Percentiles rank a stretch among this genome's conserved stretches.
phyloP scores from a whole-genome alignment of 106 monocot genomes.

The Dendrobium chrysotoxum region DNA sequence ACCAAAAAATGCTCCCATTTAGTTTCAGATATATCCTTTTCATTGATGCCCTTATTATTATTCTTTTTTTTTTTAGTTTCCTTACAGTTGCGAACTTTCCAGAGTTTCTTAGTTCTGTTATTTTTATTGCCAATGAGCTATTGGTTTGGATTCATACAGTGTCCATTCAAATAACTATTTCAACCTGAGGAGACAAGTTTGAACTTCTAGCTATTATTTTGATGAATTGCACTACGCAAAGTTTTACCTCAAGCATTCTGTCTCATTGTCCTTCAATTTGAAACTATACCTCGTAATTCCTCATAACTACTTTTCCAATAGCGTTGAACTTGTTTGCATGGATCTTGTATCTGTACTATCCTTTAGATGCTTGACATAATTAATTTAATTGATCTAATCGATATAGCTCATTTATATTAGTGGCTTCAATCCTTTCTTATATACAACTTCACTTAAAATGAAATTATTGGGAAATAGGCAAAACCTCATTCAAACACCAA shows the following conservation, averaged over 20 bases:
- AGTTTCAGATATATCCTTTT: conserved; percentile 97
- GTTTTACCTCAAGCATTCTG: not conserved
- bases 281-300: not conserved
- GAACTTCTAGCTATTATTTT: not conserved
- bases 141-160: not conserved
- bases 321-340: not conserved
- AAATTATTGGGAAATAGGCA: no score
- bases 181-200: not conserved
- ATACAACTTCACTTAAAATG: not conserved
- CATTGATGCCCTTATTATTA: not conserved
- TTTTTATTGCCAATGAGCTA: not conserved
- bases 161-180: not conserved
- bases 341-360: not conserved
- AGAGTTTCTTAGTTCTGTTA: not conserved
- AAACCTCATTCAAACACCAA: no score
- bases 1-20: conserved; percentile 93
- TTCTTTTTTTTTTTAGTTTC: not conserved
- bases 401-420: not conserved
- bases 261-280: not conserved
- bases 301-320: not conserved
- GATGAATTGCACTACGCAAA: not conserved
- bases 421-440: not conserved
- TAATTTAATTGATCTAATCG: not conserved
- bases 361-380: not conserved
- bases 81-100: not conserved